A percentile compares a stretch with the other conserved stretches of the same genome.
Conservation (phyloP, 1,139 yeast species). For the Nakaseomyces kungkrabaensis region DNA sequence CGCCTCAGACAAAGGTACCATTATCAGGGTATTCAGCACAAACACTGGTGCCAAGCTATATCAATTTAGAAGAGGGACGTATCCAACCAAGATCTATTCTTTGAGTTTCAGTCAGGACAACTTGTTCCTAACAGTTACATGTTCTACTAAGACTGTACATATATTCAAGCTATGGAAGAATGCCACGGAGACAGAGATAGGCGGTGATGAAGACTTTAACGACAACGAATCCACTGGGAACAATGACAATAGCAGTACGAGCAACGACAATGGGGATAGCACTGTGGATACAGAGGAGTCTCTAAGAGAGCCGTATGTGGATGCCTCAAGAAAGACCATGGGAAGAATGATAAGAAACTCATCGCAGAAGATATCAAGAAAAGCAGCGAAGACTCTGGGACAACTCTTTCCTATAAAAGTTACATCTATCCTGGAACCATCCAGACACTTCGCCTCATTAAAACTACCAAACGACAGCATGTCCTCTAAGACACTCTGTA, state of each 20-base stretch:
- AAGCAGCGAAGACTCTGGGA: constrained; percentile 84
- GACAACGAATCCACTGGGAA: constrained; percentile 18
- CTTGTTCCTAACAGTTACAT: constrained; percentile 67
- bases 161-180: constrained; percentile 51
- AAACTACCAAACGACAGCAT: constrained; percentile 51
- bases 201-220: constrained; percentile 26
- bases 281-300: constrained; percentile 26
- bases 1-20: constrained; percentile 92
- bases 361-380: constrained; percentile 43
- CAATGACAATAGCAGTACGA: no score
- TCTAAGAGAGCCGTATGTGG: constrained; percentile 54
- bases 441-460: constrained; percentile 86
- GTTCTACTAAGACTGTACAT: constrained; percentile 90
- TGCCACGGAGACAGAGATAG: not conserved
- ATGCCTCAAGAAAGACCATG: constrained; percentile 57
- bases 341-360: constrained; percentile 57
- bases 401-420: constrained; percentile 70
- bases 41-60: constrained; percentile 72
- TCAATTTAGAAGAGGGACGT: constrained; percentile 91
- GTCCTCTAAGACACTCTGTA: constrained; percentile 12
- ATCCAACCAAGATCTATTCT: constrained; percentile 82
- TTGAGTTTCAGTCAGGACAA: constrained; percentile 72
- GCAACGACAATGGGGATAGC: constrained; percentile 29
- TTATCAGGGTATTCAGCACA: constrained; percentile 78
- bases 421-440: constrained; percentile 80